These are phyloP conservation scores for Fusarium beomiforme DNA, from an alignment of 2,329 filamentous ascomycete species.

Conservation along the genomic window DNA sequence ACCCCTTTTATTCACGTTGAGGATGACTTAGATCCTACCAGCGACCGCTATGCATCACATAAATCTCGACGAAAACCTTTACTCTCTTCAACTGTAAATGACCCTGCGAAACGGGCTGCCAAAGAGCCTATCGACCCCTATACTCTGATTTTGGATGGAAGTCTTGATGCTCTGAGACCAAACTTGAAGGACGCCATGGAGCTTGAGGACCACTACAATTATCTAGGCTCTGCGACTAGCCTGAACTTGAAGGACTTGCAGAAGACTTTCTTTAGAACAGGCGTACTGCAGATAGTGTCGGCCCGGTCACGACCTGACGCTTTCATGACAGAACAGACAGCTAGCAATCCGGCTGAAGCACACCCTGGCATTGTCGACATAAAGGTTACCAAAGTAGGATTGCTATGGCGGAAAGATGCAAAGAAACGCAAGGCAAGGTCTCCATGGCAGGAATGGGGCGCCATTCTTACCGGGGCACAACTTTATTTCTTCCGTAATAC, in stretches of 20 bases:
- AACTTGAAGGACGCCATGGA: conserved; percentile 92
- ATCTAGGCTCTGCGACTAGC: conserved; percentile 78
- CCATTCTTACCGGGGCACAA: conserved; percentile 94
- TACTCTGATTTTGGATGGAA: conserved; percentile 89
- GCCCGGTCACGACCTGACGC: conserved; percentile 92
- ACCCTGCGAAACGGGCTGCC: conserved; percentile 66
- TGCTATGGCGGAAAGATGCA: conserved; percentile 91
- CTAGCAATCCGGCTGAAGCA: conserved; percentile 84
- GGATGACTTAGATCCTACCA: conserved; percentile 84
- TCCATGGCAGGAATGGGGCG: conserved; percentile 99
- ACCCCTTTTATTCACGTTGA: conserved; percentile 98
- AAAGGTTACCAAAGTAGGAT: conserved; percentile 94
- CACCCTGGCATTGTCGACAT: conserved; percentile 96
- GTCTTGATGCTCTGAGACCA: conserved; percentile 83
- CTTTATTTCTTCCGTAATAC: conserved; percentile 97
- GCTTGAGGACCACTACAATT: conserved; percentile 90
- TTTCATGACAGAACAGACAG: conserved; percentile 89
- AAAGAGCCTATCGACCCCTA: conserved; percentile 96
- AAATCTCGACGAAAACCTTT: conserved; percentile 77
- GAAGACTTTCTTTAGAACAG: conserved; percentile 89
- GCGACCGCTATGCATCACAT: conserved; percentile 75
- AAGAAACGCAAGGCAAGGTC: conserved; percentile 96
- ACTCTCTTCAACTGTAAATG: conserved; percentile 68
- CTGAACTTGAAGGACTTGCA: conserved; percentile 86
- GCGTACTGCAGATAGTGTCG: conserved; percentile 93